phyloP scores from a whole-genome alignment of 495 filamentous ascomycete genomes.

The Neurospora sp. region DNA sequence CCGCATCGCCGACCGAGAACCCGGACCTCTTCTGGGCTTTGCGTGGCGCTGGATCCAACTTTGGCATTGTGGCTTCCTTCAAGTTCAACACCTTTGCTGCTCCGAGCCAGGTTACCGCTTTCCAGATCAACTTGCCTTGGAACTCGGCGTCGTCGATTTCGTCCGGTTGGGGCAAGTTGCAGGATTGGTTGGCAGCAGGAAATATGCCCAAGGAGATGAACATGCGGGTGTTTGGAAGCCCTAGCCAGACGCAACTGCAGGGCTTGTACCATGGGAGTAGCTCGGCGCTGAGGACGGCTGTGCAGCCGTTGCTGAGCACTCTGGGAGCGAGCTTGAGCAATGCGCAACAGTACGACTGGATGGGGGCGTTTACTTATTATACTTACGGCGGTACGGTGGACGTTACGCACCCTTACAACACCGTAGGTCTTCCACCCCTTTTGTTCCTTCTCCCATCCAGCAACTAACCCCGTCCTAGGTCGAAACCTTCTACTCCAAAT shows the following conservation, averaged over 20 bases:
- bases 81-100: constrained; percentile 34
- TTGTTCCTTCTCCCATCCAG: not conserved
- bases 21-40: constrained; percentile 36
- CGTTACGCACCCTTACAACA: constrained; percentile 31
- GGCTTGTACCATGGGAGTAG: constrained; percentile 32
- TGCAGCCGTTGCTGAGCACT: constrained; percentile 27
- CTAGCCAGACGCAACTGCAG: constrained; percentile 30
- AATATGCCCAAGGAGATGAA: constrained; percentile 34
- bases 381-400: constrained; percentile 30
- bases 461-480: constrained; percentile 16
- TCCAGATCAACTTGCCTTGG: constrained; percentile 28
- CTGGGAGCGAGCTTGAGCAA: constrained; percentile 20
- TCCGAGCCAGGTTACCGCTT: constrained; percentile 29
- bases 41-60: constrained; percentile 31
- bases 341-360: constrained; percentile 31
- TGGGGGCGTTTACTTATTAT: constrained; percentile 31
- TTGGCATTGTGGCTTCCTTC: constrained; percentile 32
- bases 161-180: constrained; percentile 18
- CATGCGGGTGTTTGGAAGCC: constrained; percentile 33
- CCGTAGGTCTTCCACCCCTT: constrained; percentile 14
- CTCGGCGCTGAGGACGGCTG: constrained; percentile 21
- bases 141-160: constrained; percentile 22
- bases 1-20: constrained; percentile 30
- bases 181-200: constrained; percentile 25
- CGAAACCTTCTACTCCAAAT: constrained; percentile 38